Evolutionary conservation across 2,329 filamentous ascomycete genomes (phyloP).

Genomic region (Xylariaceae sp.): DNA sequence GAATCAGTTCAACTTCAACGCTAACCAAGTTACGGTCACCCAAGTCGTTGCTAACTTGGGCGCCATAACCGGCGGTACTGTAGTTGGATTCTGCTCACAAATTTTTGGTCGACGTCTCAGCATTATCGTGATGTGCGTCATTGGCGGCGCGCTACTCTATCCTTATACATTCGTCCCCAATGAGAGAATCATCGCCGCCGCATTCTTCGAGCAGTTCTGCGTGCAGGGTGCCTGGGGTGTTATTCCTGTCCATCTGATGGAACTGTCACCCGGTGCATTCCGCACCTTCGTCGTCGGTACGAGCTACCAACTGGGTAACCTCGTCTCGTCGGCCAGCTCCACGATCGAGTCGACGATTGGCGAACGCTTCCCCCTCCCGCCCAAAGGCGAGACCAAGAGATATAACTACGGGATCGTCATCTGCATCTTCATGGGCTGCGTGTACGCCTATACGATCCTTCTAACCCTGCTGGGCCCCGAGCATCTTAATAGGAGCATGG

Average conservation of each 20-base stretch:
- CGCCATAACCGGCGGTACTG: constrained; percentile 68
- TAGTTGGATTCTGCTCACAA: constrained; percentile 69
- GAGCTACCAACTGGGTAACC: constrained; percentile 76
- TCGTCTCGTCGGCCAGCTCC: constrained; percentile 68
- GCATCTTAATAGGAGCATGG: constrained; percentile 54
- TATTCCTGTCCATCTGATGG: constrained; percentile 78
- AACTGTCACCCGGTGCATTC: constrained; percentile 72
- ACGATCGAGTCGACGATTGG: constrained; percentile 79
- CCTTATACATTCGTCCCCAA: constrained; percentile 74
- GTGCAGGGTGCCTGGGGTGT: constrained; percentile 78
- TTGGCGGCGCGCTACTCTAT: constrained; percentile 78
- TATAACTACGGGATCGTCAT: constrained; percentile 84
- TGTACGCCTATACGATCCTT: constrained; percentile 66
- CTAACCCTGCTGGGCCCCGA: constrained; percentile 66
- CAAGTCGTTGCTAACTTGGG: constrained; percentile 74
- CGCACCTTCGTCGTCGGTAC: constrained; percentile 76
- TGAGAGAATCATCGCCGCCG: constrained; percentile 71
- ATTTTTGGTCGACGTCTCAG: constrained; percentile 70
- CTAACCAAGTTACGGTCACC: constrained; percentile 66
- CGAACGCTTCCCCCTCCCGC: constrained; percentile 71
- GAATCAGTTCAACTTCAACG: constrained; percentile 56
- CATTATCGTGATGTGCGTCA: constrained; percentile 65
- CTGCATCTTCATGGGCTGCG: constrained; percentile 88
- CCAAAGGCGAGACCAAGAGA: constrained; percentile 51
- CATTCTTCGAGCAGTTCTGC: constrained; percentile 83